Evolutionary conservation across 2,329 filamentous ascomycete species (phyloP), one percentile per base, ranked within the genome.

Genomic region (Alternaria atra): DNA sequence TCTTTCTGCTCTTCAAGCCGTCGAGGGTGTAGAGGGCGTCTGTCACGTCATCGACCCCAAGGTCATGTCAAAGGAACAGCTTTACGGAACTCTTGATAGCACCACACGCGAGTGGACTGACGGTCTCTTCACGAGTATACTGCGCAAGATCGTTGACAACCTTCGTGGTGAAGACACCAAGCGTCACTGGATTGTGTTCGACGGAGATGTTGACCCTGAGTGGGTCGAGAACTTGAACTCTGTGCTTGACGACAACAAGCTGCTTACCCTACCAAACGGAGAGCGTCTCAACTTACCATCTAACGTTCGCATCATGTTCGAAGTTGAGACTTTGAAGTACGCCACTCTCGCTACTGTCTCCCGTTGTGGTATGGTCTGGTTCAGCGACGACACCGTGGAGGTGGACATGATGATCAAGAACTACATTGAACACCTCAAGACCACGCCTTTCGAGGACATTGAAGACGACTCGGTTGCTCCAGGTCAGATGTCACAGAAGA

Each of bases 341-440:
- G 95, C 95, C 37, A 99, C 95, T 0, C 87, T 99, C 44, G 95
- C 95, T 57, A 99, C 95, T n/a, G 95, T 99, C 75, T 96, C 92
- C 89, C 93, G 95, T 82, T 99, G 95, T 78, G 95, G 95, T 85
- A 99, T 99, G 95, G 96, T 99, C 13, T 99, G 95, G 95, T 99
- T 98, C 82, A 99, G 93, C 76, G 94, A 97, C 73, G 96, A 99
- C 75, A 98, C 94, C 29, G 94, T 99, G 40, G 94, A 93, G 32
- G 88, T 94, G 1, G 87, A 87, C 67, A 97, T 99, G 91, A 91
- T 98, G 89, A 90, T 98, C 40, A 85, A 88, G 64, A 92, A 98
- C 80, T 97, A 99, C 73, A 87, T 99, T 53, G 89, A 95, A 62
- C 89, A 90, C 47, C 87, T 99, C 39, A 90, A 90, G 69, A 91